Base-by-base conservation (phyloP, 352 stramenopile species). In the Globisporangium canariense region DNA sequence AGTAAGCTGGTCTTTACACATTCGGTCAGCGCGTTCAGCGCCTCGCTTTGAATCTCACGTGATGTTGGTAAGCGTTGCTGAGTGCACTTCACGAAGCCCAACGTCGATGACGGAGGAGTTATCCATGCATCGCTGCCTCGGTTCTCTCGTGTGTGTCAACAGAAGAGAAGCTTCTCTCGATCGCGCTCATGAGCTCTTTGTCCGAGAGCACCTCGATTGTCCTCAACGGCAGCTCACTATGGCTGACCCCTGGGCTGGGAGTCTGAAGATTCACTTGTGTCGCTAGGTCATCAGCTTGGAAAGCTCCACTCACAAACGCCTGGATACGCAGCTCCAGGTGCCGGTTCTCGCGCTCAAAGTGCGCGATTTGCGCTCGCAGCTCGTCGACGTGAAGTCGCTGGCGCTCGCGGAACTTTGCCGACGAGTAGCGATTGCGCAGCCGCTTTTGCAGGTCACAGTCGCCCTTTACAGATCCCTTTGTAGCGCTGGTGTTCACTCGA, bases 131-230 rank as follows among this genome's bases (percentile, higher is more conserved):
- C 7, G 7, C 32, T 36, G 7, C 32, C 32, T 36, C 32, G 32
- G 32, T 7, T 36, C 32, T 36, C 3, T 36, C 7, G 32, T 36
- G 7, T 36, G 32, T 7, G 28, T 30, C n/a, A n/a, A 52, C n/a
- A 9, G 49, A 20, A 16, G 28, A 30, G 40, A 8, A 56, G 50
- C 34, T n/a, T 58, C 30, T 36, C 4, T 49, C 34, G 53, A 59
- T 49, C 10, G 53, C 53, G n/a, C 13, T 32, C n/a, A 59, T 20
- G 18, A 59, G 53, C 53, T 59, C 53, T 11, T 59, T 34, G 32
- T 49, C 53, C n/a, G 53, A 49, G 32, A 59, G 30, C n/a, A 59
- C n/a, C 34, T 59, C 53, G 53, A 59, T 32, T 18, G 32, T 58
- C 32, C 49, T 34, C 25, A 56, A 4, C 3, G 25, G 13, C 49